Percentiles rank a stretch among this genome's conserved stretches.
Evolutionary conservation across 2,329 filamentous ascomycete species (phyloP).

Genomic region (Sporothrix curviconia): DNA sequence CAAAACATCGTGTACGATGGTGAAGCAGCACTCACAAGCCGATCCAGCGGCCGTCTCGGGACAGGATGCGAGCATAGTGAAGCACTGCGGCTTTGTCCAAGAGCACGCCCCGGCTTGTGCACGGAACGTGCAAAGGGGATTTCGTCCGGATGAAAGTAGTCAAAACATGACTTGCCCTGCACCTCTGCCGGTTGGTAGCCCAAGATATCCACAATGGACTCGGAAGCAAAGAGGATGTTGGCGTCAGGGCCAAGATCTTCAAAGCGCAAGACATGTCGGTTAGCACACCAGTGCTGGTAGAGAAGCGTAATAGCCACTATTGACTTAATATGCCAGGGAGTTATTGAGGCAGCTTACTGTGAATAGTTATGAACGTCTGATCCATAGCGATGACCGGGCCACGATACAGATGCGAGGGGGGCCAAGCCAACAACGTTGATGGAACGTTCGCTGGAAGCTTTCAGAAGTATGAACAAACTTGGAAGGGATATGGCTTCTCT

Average conservation of each 20-base stretch:
- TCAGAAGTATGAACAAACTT: no score
- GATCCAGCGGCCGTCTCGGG: conserved; percentile 64
- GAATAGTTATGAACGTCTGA: conserved; percentile 86
- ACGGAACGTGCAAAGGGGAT: conserved; percentile 66
- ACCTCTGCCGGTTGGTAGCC: conserved; percentile 73
- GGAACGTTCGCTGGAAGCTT: no score
- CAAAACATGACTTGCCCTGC: conserved; percentile 69
- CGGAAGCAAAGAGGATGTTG: conserved; percentile 74
- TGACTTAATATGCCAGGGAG: no score
- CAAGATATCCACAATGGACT: conserved; percentile 76
- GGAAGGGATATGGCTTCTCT: no score
- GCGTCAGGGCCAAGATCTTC: conserved; percentile 68
- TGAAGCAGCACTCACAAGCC: conserved; percentile 86
- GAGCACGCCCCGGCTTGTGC: conserved; percentile 64
- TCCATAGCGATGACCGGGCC: conserved; percentile 48
- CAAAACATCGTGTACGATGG: conserved; percentile 79
- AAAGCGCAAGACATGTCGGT: background rate
- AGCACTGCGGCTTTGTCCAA: conserved; percentile 81
- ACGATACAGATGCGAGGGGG: no score
- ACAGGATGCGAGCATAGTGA: conserved; percentile 67
- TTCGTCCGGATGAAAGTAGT: conserved; percentile 81
- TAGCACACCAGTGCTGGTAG: background rate
- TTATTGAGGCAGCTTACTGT: conserved; percentile 51
- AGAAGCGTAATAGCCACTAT: no score
- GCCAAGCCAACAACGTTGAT: no score